Evolutionary conservation across 2,329 filamentous ascomycete species (phyloP).

Genomic region (Verticillium klebahnii): DNA sequence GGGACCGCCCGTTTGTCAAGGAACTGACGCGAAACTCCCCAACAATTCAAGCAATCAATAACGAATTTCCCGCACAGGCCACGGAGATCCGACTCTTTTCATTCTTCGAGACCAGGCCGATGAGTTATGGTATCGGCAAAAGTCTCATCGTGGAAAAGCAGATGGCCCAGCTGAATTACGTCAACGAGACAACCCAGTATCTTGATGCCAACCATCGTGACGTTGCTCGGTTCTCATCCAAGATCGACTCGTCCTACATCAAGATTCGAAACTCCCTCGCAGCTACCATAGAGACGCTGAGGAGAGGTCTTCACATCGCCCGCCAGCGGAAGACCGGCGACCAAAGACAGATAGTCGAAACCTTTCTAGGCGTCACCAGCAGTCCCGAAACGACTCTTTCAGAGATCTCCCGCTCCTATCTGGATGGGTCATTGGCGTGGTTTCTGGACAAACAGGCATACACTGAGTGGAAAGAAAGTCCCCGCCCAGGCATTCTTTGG

Average conservation of each 20-base stretch:
- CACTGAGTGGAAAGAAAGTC: background rate
- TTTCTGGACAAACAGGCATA: background rate
- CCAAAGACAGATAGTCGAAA: background rate
- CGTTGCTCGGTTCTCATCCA: slow-evolving; percentile 19
- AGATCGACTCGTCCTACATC: slow-evolving; percentile 18
- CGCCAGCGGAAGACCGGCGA: background rate
- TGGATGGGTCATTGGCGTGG: background rate
- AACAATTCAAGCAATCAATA: slow-evolving; percentile 24
- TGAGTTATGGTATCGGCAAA: slow-evolving; percentile 14
- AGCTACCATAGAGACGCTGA: slow-evolving; percentile 4
- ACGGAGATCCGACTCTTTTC: background rate
- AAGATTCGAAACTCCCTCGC: slow-evolving; percentile 21
- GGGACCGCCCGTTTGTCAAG: slow-evolving; percentile 20
- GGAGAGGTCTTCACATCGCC: background rate
- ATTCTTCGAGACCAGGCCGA: background rate
- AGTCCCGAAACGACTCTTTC: background rate
- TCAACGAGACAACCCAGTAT: slow-evolving; percentile 19
- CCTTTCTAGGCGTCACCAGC: background rate
- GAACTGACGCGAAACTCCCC: slow-evolving; percentile 22
- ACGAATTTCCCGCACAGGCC: slow-evolving; percentile 23
- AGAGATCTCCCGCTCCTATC: background rate
- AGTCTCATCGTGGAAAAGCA: slow-evolving; percentile 25
- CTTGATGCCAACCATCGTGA: slow-evolving; percentile 25
- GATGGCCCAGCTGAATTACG: slow-evolving; percentile 21
- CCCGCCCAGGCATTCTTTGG: slow-evolving; percentile 10